Evolutionary conservation across 2,329 filamentous ascomycete genomes (phyloP).

Genomic region (Fusarium coicis): DNA sequence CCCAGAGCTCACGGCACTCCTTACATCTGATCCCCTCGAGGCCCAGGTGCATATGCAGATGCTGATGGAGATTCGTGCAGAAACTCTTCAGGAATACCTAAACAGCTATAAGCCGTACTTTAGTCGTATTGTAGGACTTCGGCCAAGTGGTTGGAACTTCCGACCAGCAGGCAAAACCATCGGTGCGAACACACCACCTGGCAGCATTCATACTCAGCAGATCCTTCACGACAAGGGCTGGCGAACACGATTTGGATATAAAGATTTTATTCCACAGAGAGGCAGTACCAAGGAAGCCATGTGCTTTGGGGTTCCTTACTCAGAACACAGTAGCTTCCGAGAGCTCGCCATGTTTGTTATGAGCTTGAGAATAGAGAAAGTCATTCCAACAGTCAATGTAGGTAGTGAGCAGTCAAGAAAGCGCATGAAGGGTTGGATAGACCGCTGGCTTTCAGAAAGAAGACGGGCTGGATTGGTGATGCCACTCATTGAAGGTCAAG

Average conservation of each 20-base stretch:
- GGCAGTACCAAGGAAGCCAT: conserved; percentile 84
- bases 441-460: conserved; percentile 70
- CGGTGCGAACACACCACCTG: conserved; percentile 61
- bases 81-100: conserved; percentile 91
- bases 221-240: conserved; percentile 73
- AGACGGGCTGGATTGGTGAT: conserved; percentile 64
- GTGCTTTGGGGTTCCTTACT: conserved; percentile 95
- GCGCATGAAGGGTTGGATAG: conserved; percentile 73
- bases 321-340: conserved; percentile 93
- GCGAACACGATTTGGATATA: conserved; percentile 77
- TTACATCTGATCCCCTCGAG: conserved; percentile 83
- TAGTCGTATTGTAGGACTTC: conserved; percentile 86
- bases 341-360: conserved; percentile 96
- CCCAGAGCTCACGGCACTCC: conserved; percentile 77
- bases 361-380: conserved; percentile 83
- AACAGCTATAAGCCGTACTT: conserved; percentile 84
- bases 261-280: conserved; percentile 81
- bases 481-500: conserved; percentile 55
- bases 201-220: conserved; percentile 60
- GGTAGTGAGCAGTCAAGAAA: conserved; percentile 67
- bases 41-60: conserved; percentile 99
- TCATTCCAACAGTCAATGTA: conserved; percentile 93
- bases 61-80: conserved; percentile 90
- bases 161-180: conserved; percentile 71
- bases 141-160: conserved; percentile 95